Evolutionary conservation across 2,329 filamentous ascomycete species (phyloP).

Genomic region (Mariannaea elegans): DNA sequence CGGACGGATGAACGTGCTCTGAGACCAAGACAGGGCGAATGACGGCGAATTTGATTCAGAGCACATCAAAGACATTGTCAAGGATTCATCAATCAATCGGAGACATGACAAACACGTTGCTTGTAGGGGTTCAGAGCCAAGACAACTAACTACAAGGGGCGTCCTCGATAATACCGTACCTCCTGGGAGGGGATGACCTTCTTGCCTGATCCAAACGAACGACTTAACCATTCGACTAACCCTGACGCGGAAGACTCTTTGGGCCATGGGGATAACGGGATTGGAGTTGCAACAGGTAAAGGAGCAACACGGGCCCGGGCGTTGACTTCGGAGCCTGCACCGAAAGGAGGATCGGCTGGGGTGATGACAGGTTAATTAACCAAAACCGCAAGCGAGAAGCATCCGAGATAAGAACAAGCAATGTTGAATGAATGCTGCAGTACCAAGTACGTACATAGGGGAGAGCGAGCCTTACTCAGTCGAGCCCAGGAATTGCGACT

Average conservation of each 20-base stretch:
- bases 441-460: no score
- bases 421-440: no score
- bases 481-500: conserved; percentile 1
- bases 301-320: no score
- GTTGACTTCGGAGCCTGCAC: conserved; percentile 14
- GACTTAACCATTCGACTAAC: no score
- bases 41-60: neutral
- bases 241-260: no score
- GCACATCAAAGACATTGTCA: neutral
- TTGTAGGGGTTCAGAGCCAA: conserved; percentile 3
- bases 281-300: conserved; percentile 1
- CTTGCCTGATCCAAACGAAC: no score
- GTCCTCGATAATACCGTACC: no score
- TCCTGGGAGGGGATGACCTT: no score
- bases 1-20: neutral
- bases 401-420: neutral
- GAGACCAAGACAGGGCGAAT: neutral
- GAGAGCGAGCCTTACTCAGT: neutral
- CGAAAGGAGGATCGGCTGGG: conserved; percentile 19
- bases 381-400: neutral
- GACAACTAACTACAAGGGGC: neutral
- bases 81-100: conserved; percentile 11
- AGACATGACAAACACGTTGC: conserved; percentile 12
- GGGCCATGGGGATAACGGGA: neutral
- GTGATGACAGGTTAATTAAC: neutral